Conservation (phyloP, 2,329 filamentous ascomycete species). For the Magnaporthiopsis incrustans region DNA sequence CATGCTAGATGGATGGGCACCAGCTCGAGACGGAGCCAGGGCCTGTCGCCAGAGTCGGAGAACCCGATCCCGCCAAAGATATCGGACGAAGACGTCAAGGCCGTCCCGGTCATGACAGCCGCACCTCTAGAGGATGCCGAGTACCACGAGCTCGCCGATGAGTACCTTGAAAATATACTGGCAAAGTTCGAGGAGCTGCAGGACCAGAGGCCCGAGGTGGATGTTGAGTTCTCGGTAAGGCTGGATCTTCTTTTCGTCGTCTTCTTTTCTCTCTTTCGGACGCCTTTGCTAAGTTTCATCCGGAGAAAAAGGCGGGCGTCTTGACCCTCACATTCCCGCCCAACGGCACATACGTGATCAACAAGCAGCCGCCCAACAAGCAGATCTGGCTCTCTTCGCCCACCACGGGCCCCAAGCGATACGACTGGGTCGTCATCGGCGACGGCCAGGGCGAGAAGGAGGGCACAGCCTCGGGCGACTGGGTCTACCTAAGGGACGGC, state of each 20-base stretch:
- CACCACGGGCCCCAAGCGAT: constrained; percentile 84
- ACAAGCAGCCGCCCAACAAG: constrained; percentile 97
- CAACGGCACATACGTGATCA: constrained; percentile 82
- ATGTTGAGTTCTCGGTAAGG: constrained; percentile 83
- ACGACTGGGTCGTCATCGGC: constrained; percentile 73
- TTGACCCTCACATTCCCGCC: constrained; percentile 64
- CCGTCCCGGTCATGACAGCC: constrained; percentile 14
- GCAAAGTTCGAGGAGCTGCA: constrained; percentile 62
- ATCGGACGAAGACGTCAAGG: constrained; percentile 24
- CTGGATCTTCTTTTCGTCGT: neutral
- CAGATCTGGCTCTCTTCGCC: constrained; percentile 96
- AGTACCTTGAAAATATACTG: constrained; percentile 56
- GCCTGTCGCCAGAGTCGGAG: constrained; percentile 52
- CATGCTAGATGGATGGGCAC: constrained; percentile 6
- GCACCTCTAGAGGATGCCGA: constrained; percentile 54
- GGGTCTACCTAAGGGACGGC: constrained; percentile 86
- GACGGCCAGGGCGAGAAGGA: constrained; percentile 74
- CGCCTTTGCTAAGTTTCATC: neutral
- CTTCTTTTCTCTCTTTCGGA: too few species aligned
- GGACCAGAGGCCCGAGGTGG: constrained; percentile 66
- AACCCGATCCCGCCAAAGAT: constrained; percentile 37
- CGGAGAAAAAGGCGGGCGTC: constrained; percentile 64
- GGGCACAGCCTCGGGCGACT: constrained; percentile 63
- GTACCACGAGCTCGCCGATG: constrained; percentile 72
- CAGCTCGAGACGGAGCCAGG: constrained; percentile 26